Evolutionary conservation across 2,329 filamentous ascomycete genomes (phyloP).

Genomic region (Pseudocercospora vitis): DNA sequence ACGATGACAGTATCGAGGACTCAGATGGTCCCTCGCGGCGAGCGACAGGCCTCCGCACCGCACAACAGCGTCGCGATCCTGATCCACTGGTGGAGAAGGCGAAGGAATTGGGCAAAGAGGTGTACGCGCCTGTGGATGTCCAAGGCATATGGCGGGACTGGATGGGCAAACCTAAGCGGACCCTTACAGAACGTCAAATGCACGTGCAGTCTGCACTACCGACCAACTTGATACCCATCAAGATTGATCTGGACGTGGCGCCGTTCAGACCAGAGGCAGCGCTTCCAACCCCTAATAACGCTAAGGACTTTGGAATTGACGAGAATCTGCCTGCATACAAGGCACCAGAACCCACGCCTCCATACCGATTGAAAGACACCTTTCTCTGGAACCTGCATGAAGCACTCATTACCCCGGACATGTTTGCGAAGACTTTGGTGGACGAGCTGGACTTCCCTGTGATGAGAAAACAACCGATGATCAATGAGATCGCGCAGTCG

Average conservation of each 20-base stretch:
- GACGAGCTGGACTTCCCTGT: slow-evolving; percentile 91
- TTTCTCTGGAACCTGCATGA: slow-evolving; percentile 98
- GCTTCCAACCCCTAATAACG: slow-evolving; percentile 63
- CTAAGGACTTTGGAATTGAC: slow-evolving; percentile 61
- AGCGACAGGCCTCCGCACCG: slow-evolving; percentile 77
- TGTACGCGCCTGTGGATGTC: slow-evolving; percentile 72
- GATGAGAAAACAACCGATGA: slow-evolving; percentile 60
- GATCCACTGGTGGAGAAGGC: slow-evolving; percentile 59
- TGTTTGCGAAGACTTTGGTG: slow-evolving; percentile 87
- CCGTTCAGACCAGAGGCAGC: slow-evolving; percentile 68
- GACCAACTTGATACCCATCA: slow-evolving; percentile 88
- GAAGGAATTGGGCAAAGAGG: slow-evolving; percentile 79
- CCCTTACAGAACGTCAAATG: slow-evolving; percentile 58
- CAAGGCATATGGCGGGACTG: slow-evolving; percentile 94
- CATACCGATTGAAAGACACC: slow-evolving; percentile 88
- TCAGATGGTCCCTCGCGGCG: slow-evolving; percentile 64
- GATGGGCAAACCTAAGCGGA: slow-evolving; percentile 72
- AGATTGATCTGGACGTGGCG: slow-evolving; percentile 90
- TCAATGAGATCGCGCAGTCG: slow-evolving; percentile 83
- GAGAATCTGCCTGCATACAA: slow-evolving; percentile 76
- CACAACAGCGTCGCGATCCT: slow-evolving; percentile 68
- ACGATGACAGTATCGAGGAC: slow-evolving; percentile 76
- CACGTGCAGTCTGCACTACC: slow-evolving; percentile 73
- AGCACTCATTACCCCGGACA: slow-evolving; percentile 87
- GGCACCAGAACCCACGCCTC: slow-evolving; percentile 73